A percentile compares a stretch with the other conserved stretches of the same genome.
Conservation (phyloP, 2,329 filamentous ascomycete species). For the Malbranchea zuffiana region DNA sequence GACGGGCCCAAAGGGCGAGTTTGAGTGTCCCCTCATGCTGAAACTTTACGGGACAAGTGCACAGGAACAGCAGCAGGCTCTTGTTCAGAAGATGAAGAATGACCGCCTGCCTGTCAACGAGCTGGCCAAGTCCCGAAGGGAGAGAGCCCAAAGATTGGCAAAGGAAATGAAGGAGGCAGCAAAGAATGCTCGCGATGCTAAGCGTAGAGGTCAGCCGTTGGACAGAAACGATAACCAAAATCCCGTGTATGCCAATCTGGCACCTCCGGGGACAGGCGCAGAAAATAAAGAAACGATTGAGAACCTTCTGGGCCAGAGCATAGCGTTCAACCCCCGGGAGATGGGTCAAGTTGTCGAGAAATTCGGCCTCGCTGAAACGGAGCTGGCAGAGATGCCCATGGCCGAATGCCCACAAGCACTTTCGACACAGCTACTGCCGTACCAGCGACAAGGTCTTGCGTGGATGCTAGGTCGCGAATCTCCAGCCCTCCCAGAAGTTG, state of each 20-base stretch:
- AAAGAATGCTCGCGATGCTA: constrained; percentile 22
- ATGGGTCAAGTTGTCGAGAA: constrained; percentile 56
- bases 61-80: constrained; percentile 38
- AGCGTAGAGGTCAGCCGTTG: constrained; percentile 14
- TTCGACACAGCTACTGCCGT: constrained; percentile 59
- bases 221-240: constrained; percentile 20
- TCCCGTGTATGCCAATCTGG: constrained; percentile 28
- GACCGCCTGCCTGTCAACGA: constrained; percentile 50
- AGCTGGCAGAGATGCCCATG: constrained; percentile 60
- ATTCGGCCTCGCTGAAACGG: constrained; percentile 59
- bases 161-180: constrained; percentile 35
- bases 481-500: constrained; percentile 50
- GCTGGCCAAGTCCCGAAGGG: constrained; percentile 46
- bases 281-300: constrained; percentile 41
- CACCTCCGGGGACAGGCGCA: constrained; percentile 17
- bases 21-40: constrained; percentile 61
- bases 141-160: constrained; percentile 45
- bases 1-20: constrained; percentile 53
- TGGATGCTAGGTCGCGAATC: constrained; percentile 73
- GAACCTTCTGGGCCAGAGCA: constrained; percentile 54
- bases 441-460: constrained; percentile 66
- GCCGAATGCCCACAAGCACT: constrained; percentile 57
- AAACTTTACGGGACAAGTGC: constrained; percentile 59
- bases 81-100: constrained; percentile 53
- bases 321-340: constrained; percentile 56